phyloP scores from a whole-genome alignment of 1,284 basidiomycete genomes.

The Testicularia cyperi region DNA sequence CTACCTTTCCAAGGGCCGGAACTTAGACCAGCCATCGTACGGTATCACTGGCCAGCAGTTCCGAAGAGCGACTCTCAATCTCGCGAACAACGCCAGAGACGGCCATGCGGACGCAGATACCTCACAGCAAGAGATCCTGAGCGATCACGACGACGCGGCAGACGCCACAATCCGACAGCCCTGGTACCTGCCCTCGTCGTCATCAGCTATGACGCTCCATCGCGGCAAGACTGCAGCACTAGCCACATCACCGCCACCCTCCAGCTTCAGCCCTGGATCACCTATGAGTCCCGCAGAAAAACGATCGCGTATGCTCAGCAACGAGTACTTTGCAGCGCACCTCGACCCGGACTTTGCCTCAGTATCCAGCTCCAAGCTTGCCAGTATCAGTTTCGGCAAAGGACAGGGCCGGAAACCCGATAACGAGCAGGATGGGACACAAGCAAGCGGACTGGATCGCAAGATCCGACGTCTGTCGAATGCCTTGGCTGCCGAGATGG shows the following conservation, averaged over 20 bases:
- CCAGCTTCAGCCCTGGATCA: too few relatives aligned
- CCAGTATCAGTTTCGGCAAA: too few relatives aligned
- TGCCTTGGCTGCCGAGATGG: slow-evolving; percentile 33
- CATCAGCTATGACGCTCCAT: slow-evolving; percentile 8
- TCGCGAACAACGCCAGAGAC: slow-evolving; percentile 3
- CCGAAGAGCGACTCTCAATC: slow-evolving; percentile 18
- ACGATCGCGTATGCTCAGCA: slow-evolving; percentile 15
- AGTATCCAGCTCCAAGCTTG: too few relatives aligned
- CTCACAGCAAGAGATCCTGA: slow-evolving; percentile 7
- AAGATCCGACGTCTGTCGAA: slow-evolving; percentile 26
- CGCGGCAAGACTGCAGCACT: neutral
- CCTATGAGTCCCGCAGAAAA: slow-evolving; percentile 27
- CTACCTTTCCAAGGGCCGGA: slow-evolving; percentile 24
- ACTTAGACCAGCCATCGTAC: slow-evolving; percentile 6
- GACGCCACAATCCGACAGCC: neutral
- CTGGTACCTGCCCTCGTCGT: too few relatives aligned
- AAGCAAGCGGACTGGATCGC: slow-evolving; percentile 7
- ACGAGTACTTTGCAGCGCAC: slow-evolving; percentile 20
- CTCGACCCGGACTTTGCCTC: too few relatives aligned
- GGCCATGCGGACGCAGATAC: neutral
- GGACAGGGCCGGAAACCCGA: too few relatives aligned
- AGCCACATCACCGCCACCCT: neutral
- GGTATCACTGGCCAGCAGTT: slow-evolving; percentile 13
- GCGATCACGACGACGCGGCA: slow-evolving; percentile 2
- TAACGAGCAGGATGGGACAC: neutral